A percentile compares a stretch with the other conserved stretches of the same genome.
These are phyloP conservation scores for Gynochthodes officinalis DNA, from an alignment of 257 asterid genomes.

Conservation along the genomic window DNA sequence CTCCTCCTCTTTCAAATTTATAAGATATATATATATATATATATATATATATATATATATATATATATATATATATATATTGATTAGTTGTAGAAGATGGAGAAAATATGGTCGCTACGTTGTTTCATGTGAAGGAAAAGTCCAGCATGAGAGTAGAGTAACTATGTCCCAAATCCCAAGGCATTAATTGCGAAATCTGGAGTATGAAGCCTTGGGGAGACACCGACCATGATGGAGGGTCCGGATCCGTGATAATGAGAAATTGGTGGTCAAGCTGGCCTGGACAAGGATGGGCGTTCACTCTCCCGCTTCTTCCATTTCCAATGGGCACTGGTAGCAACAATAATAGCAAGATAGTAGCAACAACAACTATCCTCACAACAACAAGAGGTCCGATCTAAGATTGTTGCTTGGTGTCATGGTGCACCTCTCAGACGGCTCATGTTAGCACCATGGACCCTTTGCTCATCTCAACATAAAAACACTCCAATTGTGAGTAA, in stretches of 20 bases:
- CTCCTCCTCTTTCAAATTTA: too few species aligned
- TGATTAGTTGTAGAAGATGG: too few species aligned
- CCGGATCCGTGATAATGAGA: conserved; percentile 44
- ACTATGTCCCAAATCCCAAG: conserved; percentile 25
- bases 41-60: too few species aligned
- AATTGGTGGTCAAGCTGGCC: conserved; percentile 33
- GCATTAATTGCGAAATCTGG: conserved; percentile 32
- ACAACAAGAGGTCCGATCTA: conserved; percentile 68
- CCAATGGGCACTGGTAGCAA: conserved; percentile 26
- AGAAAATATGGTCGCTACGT: too few species aligned
- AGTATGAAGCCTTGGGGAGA: conserved; percentile 36
- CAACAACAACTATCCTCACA: neutral
- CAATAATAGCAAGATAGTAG: conserved; percentile 3
- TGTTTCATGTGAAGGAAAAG: conserved; percentile 60
- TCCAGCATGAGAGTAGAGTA: conserved; percentile 11
- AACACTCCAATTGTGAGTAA: conserved; percentile 76
- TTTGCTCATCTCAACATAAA: conserved; percentile 85
- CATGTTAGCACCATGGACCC: conserved; percentile 80
- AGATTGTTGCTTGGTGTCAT: conserved; percentile 85
- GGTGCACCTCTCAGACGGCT: conserved; percentile 92
- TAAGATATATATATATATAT: too few species aligned
- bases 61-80: too few species aligned
- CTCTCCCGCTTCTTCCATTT: conserved; percentile 44
- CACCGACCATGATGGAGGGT: conserved; percentile 40
- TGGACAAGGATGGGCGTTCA: conserved; percentile 40